phyloP scores from a whole-genome alignment of 208 protist genomes.

The Wallacemonas sp. region DNA sequence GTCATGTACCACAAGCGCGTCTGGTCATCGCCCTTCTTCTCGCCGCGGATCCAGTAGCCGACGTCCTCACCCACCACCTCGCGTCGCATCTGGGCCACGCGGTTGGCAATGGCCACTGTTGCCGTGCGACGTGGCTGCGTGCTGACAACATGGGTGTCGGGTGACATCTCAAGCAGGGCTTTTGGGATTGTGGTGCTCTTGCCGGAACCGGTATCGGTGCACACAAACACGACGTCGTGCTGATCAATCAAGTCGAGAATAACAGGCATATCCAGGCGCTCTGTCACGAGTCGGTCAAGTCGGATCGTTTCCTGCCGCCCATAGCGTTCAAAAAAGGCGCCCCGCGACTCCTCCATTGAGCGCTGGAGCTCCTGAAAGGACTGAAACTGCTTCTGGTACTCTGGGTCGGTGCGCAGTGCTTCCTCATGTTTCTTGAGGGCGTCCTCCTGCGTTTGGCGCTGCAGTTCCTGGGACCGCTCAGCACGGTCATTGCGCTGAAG shows the following conservation, averaged over 20 bases:
- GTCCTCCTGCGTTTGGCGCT: constrained; percentile 33
- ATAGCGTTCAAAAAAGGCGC: constrained; percentile 54
- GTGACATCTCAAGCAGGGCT: constrained; percentile 63
- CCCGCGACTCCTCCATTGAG: constrained; percentile 48
- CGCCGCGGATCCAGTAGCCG: constrained; percentile 88
- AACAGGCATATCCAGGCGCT: constrained; percentile 82
- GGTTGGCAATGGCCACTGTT: constrained; percentile 69
- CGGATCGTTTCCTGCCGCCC: constrained; percentile 46
- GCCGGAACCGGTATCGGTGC: constrained; percentile 86
- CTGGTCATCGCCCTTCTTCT: constrained; percentile 73
- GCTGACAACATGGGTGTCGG: constrained; percentile 54
- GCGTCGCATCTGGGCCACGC: constrained; percentile 56
- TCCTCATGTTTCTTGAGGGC: constrained; percentile 60
- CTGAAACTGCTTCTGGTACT: constrained; percentile 72
- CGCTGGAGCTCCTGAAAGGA: constrained; percentile 59
- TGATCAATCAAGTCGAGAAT: constrained; percentile 77
- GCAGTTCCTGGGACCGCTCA: constrained; percentile 33
- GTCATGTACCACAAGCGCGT: constrained; percentile 90
- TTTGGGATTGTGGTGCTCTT: constrained; percentile 88
- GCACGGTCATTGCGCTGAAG: constrained; percentile 30
- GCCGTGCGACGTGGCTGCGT: constrained; percentile 80
- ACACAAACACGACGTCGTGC: constrained; percentile 87
- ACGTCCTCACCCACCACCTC: constrained; percentile 72
- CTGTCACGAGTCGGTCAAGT: constrained; percentile 38
- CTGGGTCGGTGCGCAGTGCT: constrained; percentile 60